Evolutionary conservation across 768 basidiomycete species (phyloP), one percentile per base, ranked within the genome.

Genomic region (Termitomyces titanicus): DNA sequence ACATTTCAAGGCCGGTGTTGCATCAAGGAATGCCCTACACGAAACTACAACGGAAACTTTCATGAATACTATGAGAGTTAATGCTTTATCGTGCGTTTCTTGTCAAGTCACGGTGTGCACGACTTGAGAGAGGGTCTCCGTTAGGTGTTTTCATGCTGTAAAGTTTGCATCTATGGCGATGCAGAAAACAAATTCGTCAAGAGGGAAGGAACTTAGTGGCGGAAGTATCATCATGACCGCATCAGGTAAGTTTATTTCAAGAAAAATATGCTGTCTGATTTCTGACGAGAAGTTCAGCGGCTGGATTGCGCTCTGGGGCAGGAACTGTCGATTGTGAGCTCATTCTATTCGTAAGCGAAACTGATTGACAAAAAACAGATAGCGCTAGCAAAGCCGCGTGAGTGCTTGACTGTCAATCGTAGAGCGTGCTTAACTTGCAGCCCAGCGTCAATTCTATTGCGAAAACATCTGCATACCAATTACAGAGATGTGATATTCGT

Each of bases 301-400:
- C 94, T 39, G 93, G 93, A 10, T 62, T 95, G 42, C 81, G 88
- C 34, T 88, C 89, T 6, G 93, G 92, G 8, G 92, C 86, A 5
- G 94, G 94, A 2, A 70, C 89, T 0, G 67, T 88, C 45, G 90
- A 95, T 60, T 95, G 90, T 92, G 64, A 74, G 88, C 59, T 13
- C 27, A 9, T 22, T 46, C 3, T n/a, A 17, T 18, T 34, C 38
- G 13, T n/a, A 17, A 24, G 40, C 31, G 20, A 50, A 47, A 38
- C 18, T 31, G 3, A 57, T 25, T 55, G 42, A 46, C 37, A 27
- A 22, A 29, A 17, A 42, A 52, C 68, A 88, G 94, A 96, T 63
- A 94, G 92, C 62, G 93, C 93, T 49, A 91, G 89, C 62, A 97
- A 97, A 76, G 90, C 94, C 31, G 92, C 92, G 92, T 94, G 65